These are phyloP conservation scores for Lactarius vividus DNA, from an alignment of 768 basidiomycete genomes.

Conservation along the genomic window DNA sequence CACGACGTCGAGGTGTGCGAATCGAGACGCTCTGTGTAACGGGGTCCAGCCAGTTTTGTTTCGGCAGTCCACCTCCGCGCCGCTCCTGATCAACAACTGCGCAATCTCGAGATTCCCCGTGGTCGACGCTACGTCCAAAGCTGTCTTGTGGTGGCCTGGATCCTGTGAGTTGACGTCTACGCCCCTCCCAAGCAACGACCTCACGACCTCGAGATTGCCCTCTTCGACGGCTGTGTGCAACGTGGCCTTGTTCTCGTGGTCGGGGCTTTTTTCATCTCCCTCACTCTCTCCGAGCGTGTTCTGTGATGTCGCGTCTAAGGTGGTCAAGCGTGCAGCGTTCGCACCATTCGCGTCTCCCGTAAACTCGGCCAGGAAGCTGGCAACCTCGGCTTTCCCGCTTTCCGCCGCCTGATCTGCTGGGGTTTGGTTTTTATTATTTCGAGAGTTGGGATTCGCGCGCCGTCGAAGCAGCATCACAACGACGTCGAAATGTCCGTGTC, in stretches of 20 bases:
- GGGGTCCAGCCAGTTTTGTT: not conserved
- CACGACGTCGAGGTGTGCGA: not conserved
- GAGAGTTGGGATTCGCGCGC: not conserved
- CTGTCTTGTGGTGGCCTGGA: not conserved
- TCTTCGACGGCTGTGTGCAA: constrained; percentile 5
- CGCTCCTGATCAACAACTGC: not conserved
- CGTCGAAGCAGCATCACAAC: not conserved
- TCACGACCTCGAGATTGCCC: not conserved
- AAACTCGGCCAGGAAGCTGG: not conserved
- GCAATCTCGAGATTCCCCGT: constrained; percentile 4
- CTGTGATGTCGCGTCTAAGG: not conserved
- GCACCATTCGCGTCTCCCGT: not conserved
- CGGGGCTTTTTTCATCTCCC: not conserved
- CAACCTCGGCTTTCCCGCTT: not conserved
- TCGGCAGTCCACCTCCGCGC: constrained; percentile 2
- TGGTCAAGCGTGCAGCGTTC: not conserved
- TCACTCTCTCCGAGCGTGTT: not conserved
- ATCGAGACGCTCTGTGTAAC: constrained; percentile 1
- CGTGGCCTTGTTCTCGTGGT: not conserved
- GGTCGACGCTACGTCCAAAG: not conserved
- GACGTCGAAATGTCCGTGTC: not conserved
- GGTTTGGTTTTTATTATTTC: not conserved
- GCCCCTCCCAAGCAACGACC: not conserved
- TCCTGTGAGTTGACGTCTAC: not conserved
- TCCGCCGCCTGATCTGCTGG: not conserved